These are phyloP conservation scores for Colletotrichum echinochloae DNA, from an alignment of 2,329 filamentous ascomycete genomes.

Conservation along the genomic window DNA sequence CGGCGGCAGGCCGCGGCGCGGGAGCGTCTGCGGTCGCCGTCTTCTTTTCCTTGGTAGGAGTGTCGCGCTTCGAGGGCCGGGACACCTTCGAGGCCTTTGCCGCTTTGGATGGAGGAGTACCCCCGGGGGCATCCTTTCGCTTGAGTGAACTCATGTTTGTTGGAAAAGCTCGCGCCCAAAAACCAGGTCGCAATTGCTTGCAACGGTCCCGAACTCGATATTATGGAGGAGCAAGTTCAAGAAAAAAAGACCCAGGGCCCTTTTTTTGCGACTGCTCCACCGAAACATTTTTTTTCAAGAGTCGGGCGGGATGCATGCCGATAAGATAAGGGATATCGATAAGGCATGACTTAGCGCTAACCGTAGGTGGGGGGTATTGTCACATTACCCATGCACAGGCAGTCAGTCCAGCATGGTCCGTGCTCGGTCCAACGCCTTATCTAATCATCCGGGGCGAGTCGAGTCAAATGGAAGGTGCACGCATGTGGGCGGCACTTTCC, in stretches of 20 bases:
- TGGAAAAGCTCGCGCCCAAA: conserved; percentile 30
- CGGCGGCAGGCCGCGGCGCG: conserved; percentile 50
- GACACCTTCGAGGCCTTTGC: conserved; percentile 60
- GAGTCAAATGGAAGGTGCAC: conserved; percentile 1
- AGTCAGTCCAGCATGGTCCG: not conserved
- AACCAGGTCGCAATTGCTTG: conserved; percentile 38
- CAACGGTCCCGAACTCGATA: conserved; percentile 34
- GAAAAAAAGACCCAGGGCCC: conserved; percentile 31
- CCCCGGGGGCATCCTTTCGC: conserved; percentile 68
- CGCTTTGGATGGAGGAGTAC: conserved; percentile 61
- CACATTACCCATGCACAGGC: not conserved
- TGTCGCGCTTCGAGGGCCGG: conserved; percentile 61
- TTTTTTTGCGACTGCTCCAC: conserved; percentile 38
- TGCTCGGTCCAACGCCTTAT: conserved; percentile 12
- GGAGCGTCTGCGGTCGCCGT: conserved; percentile 45
- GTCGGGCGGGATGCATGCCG: conserved; percentile 26
- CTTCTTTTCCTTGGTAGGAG: conserved; percentile 49
- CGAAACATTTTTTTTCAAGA: conserved; percentile 34
- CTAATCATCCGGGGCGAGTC: conserved; percentile 21
- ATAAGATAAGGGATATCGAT: conserved; percentile 37
- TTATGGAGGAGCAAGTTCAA: conserved; percentile 20
- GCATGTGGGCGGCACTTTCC: not conserved
- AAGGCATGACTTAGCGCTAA: conserved; percentile 16
- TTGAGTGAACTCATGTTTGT: conserved; percentile 67
- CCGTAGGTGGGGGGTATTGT: not conserved